Conservation (phyloP, 2,329 filamentous ascomycete genomes). For the Pyrenophora seminiperda region DNA sequence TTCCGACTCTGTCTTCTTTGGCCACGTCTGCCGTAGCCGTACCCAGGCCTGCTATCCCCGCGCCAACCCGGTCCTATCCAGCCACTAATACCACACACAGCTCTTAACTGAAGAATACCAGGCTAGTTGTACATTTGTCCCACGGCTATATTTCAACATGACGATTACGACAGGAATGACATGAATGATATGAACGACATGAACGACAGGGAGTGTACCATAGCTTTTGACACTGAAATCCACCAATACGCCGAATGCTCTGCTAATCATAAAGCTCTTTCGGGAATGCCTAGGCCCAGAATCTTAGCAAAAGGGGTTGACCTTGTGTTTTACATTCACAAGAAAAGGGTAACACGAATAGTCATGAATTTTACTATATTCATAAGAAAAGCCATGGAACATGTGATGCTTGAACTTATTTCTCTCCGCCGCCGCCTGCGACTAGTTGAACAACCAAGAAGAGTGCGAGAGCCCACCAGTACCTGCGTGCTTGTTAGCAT, state of each 20-base stretch:
- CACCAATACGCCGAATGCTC: background rate
- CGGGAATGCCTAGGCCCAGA: background rate
- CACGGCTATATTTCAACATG: background rate
- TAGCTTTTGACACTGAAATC: slow-evolving; percentile 5
- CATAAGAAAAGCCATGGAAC: background rate
- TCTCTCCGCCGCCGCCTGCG: slow-evolving; percentile 49
- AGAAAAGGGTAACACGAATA: background rate
- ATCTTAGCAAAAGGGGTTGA: background rate
- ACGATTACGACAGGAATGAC: background rate
- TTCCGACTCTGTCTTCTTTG: slow-evolving; percentile 12
- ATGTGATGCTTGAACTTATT: slow-evolving; percentile 3
- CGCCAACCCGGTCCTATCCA: slow-evolving; percentile 3
- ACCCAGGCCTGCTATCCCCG: slow-evolving; percentile 3
- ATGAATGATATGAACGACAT: background rate
- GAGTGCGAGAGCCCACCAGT: slow-evolving; percentile 57
- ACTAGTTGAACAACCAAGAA: slow-evolving; percentile 55
- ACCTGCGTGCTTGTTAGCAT: slow-evolving; percentile 43
- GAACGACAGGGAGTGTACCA: slow-evolving; percentile 4
- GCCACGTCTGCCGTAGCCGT: slow-evolving; percentile 2
- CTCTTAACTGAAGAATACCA: slow-evolving; percentile 4
- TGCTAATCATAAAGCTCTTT: background rate
- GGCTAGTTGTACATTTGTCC: slow-evolving; percentile 4
- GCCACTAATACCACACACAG: slow-evolving; percentile 6
- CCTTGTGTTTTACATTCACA: background rate
- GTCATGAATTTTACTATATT: background rate